Conservation (phyloP, 441 rosid species). For the Jatropha multifida region DNA sequence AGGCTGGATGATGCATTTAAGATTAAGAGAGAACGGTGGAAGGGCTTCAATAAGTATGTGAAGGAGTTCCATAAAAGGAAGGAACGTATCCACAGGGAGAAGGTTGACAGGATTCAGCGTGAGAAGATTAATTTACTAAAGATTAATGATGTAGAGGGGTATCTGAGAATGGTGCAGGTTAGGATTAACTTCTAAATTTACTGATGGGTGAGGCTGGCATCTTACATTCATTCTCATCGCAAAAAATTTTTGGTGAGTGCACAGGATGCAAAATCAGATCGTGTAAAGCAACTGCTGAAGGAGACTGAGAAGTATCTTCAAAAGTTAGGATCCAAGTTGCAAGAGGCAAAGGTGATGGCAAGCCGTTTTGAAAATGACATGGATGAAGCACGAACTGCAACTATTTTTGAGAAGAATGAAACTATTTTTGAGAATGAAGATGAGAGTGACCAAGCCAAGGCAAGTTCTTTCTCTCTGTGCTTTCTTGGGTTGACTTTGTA, state of each 20-base stretch:
- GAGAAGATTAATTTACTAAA: conserved; percentile 92
- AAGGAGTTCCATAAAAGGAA: conserved; percentile 93
- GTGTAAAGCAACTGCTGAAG: conserved; percentile 85
- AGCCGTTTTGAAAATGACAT: conserved; percentile 62
- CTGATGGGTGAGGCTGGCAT: conserved; percentile 12
- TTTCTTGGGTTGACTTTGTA: conserved; percentile 24
- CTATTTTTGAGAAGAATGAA: conserved; percentile 55
- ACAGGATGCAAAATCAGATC: conserved; percentile 96
- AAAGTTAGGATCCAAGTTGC: conserved; percentile 85
- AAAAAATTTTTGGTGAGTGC: conserved; percentile 21
- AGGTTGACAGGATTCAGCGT: conserved; percentile 92
- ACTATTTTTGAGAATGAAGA: conserved; percentile 76
- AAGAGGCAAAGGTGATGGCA: conserved; percentile 64
- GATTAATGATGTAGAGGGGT: conserved; percentile 98
- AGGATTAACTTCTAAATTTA: conserved; percentile 29
- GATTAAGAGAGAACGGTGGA: conserved; percentile 87
- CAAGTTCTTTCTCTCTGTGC: conserved; percentile 30
- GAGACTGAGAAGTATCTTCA: conserved; percentile 96
- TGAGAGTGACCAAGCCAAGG: conserved; percentile 93
- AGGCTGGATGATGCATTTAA: conserved; percentile 83
- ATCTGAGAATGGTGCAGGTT: conserved; percentile 98
- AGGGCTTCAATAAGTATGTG: conserved; percentile 80
- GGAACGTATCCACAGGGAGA: conserved; percentile 94
- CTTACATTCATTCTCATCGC: conserved; percentile 20
- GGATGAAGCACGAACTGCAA: conserved; percentile 51